Percentiles rank a stretch among this genome's conserved stretches.
phyloP scores from a whole-genome alignment of 208 protist genomes.

The Wallacemonas rigidus region DNA sequence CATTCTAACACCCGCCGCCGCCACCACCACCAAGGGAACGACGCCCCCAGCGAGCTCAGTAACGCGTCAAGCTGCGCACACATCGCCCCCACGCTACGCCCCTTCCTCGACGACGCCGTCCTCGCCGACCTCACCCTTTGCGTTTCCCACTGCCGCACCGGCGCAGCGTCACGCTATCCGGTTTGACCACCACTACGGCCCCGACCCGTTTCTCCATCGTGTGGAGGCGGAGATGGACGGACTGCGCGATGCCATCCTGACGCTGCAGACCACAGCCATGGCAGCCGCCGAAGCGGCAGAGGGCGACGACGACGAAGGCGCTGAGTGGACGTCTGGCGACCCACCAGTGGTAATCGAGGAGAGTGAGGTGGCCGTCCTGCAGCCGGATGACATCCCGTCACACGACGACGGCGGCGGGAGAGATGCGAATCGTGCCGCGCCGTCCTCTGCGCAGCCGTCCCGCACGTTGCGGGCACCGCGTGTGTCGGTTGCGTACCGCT shows the following conservation, averaged over 20 bases:
- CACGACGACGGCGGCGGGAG: background rate
- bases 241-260: slow-evolving; percentile 43
- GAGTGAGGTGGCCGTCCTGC: slow-evolving; percentile 47
- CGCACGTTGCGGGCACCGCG: slow-evolving; percentile 5
- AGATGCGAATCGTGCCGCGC: too few relatives aligned
- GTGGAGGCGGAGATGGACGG: slow-evolving; percentile 37
- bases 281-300: slow-evolving; percentile 26
- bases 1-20: background rate
- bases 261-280: slow-evolving; percentile 25
- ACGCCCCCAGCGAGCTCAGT: too few relatives aligned
- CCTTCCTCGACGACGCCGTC: too few relatives aligned
- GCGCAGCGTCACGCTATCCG: slow-evolving; percentile 28
- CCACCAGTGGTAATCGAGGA: slow-evolving; percentile 34
- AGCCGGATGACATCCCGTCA: slow-evolving; percentile 20
- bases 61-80: too few relatives aligned
- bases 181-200: slow-evolving; percentile 40
- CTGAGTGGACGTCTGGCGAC: background rate
- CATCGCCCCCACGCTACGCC: too few relatives aligned
- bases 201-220: slow-evolving; percentile 39
- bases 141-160: background rate
- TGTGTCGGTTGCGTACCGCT: slow-evolving; percentile 4
- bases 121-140: too few relatives aligned
- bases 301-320: slow-evolving; percentile 24
- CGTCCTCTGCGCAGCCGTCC: too few relatives aligned
- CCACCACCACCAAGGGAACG: background rate